These are phyloP conservation scores for Leishmania tropica DNA, from an alignment of 208 protist genomes.

Conservation along the genomic window DNA sequence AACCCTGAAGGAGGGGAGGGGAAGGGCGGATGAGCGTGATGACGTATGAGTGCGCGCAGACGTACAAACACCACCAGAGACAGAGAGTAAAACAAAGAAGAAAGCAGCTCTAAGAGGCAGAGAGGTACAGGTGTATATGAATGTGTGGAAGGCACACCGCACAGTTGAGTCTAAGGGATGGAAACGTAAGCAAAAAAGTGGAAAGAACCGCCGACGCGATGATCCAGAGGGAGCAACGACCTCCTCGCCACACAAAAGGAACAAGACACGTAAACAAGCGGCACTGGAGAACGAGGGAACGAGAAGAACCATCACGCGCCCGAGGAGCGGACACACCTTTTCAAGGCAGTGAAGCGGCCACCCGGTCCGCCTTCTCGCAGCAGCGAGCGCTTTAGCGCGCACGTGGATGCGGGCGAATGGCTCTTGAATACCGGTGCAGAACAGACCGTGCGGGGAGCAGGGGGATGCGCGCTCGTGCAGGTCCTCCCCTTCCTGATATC, in stretches of 20 bases:
- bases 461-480: background rate
- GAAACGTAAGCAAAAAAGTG: no score
- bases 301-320: background rate
- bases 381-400: no score
- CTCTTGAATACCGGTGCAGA: no score
- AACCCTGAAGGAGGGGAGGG: constrained; percentile 17
- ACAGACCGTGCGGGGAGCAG: background rate
- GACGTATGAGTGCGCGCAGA: background rate
- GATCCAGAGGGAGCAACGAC: no score
- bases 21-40: no score
- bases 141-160: background rate
- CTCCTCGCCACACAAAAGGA: no score
- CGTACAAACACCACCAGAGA: background rate
- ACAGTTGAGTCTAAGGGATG: background rate
- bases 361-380: background rate
- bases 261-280: no score
- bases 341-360: background rate
- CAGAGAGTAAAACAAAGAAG: background rate
- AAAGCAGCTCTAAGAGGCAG: background rate
- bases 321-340: background rate
- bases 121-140: background rate
- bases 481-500: background rate
- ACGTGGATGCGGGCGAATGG: no score
- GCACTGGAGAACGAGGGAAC: background rate
- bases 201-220: background rate